A percentile compares a stretch with the other conserved stretches of the same genome.
phyloP scores from a whole-genome alignment of 345 rosid genomes.

The Firmiana major region DNA sequence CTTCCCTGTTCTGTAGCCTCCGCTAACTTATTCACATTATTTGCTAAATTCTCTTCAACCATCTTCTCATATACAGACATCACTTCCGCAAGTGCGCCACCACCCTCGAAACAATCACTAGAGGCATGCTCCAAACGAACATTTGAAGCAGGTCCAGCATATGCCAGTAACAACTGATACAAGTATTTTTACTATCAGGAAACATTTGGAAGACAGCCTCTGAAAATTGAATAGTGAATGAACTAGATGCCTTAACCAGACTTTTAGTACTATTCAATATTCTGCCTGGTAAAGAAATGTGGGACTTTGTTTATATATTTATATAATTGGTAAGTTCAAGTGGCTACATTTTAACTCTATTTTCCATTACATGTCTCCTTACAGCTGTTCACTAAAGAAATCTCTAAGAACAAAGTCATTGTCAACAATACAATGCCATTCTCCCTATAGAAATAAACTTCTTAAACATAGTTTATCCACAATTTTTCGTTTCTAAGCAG shows the following conservation, averaged over 20 bases:
- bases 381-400: neutral
- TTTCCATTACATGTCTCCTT: neutral
- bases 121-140: constrained; percentile 65
- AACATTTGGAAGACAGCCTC: neutral
- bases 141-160: constrained; percentile 91
- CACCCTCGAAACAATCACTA: constrained; percentile 43
- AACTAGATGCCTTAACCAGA: neutral
- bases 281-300: neutral
- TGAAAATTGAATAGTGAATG: neutral
- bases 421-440: neutral
- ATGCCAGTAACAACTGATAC: constrained; percentile 57
- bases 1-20: constrained; percentile 26
- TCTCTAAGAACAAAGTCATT: neutral
- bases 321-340: neutral
- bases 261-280: neutral
- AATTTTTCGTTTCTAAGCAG: neutral
- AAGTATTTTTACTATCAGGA: neutral
- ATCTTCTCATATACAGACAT: constrained; percentile 57
- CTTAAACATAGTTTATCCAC: neutral
- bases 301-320: neutral
- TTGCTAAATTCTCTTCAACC: constrained; percentile 28
- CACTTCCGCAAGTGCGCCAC: constrained; percentile 74
- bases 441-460: neutral
- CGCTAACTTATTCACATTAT: constrained; percentile 22
- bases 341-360: neutral